Evolutionary conservation across 495 filamentous ascomycete genomes (phyloP).

Genomic region (Tirmania nivea): DNA sequence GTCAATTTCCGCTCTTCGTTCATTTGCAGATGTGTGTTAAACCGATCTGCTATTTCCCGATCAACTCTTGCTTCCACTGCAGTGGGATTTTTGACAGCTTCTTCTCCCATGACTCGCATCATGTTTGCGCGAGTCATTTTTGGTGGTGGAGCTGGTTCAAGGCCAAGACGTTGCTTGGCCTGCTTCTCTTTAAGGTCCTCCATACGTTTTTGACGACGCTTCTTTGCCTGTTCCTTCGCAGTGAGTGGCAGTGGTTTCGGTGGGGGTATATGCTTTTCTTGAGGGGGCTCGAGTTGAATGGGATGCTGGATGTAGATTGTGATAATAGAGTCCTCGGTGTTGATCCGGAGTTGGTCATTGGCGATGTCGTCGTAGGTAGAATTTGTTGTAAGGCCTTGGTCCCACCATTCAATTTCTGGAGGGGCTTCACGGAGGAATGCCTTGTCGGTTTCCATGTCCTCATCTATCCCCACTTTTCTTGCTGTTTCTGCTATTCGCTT

Average conservation of each 20-base stretch:
- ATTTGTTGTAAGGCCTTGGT: constrained; percentile 61
- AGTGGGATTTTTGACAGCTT: constrained; percentile 93
- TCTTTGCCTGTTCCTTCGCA: constrained; percentile 70
- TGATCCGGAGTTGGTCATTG: constrained; percentile 46
- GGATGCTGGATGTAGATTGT: constrained; percentile 84
- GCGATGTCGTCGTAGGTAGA: constrained; percentile 48
- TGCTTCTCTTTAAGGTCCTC: constrained; percentile 86
- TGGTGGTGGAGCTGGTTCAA: constrained; percentile 70
- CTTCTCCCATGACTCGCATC: constrained; percentile 92
- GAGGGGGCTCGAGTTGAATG: constrained; percentile 72
- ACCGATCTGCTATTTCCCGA: constrained; percentile 67
- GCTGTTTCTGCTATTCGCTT: constrained; percentile 69
- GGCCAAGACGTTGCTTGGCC: constrained; percentile 78
- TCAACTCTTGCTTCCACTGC: constrained; percentile 90
- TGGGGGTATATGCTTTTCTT: constrained; percentile 55
- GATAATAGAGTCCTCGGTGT: constrained; percentile 59
- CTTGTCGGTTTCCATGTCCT: constrained; percentile 75
- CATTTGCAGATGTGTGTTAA: constrained; percentile 44
- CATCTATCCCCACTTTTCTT: constrained; percentile 70
- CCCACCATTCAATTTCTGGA: constrained; percentile 94
- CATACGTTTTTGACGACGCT: constrained; percentile 75
- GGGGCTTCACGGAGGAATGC: constrained; percentile 50
- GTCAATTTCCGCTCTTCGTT: constrained; percentile 83
- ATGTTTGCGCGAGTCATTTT: constrained; percentile 91
- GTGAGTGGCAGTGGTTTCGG: constrained; percentile 89